These are phyloP conservation scores for Aspergillus tubingensis DNA, from an alignment of 2,329 filamentous ascomycete genomes.

Conservation along the genomic window DNA sequence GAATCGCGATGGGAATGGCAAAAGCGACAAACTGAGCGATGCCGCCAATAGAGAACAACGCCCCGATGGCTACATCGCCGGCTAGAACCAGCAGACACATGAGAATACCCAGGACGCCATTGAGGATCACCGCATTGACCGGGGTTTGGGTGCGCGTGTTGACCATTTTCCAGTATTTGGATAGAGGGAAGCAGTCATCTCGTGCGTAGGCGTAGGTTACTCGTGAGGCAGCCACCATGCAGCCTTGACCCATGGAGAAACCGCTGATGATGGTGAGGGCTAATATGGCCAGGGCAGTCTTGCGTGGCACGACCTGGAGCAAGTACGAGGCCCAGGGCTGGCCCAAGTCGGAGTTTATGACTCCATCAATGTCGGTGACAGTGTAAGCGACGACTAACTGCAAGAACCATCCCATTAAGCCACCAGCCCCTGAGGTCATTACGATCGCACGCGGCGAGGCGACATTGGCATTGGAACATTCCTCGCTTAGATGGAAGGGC, in stretches of 20 bases:
- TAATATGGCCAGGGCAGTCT: conserved; percentile 63
- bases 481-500: conserved; percentile 72
- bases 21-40: conserved; percentile 65
- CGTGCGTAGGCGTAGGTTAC: conserved; percentile 74
- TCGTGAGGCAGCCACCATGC: conserved; percentile 67
- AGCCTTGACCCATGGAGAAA: conserved; percentile 72
- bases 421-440: conserved; percentile 66
- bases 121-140: conserved; percentile 71
- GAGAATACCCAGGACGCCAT: conserved; percentile 60
- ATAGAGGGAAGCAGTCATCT: conserved; percentile 68
- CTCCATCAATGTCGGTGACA: conserved; percentile 62
- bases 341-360: conserved; percentile 63
- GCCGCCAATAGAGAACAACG: conserved; percentile 70
- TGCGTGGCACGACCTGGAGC: conserved; percentile 64
- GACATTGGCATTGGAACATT: conserved; percentile 72
- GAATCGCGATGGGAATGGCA: conserved; percentile 46
- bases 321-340: conserved; percentile 73
- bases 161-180: conserved; percentile 60
- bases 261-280: conserved; percentile 67
- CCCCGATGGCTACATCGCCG: conserved; percentile 63
- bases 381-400: conserved; percentile 74
- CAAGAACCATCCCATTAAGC: conserved; percentile 70
- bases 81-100: conserved; percentile 67
- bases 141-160: conserved; percentile 65
- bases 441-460: conserved; percentile 72